These are phyloP conservation scores for Paramecium pentaurelia DNA, from an alignment of 73 alveolate species.

Conservation along the genomic window DNA sequence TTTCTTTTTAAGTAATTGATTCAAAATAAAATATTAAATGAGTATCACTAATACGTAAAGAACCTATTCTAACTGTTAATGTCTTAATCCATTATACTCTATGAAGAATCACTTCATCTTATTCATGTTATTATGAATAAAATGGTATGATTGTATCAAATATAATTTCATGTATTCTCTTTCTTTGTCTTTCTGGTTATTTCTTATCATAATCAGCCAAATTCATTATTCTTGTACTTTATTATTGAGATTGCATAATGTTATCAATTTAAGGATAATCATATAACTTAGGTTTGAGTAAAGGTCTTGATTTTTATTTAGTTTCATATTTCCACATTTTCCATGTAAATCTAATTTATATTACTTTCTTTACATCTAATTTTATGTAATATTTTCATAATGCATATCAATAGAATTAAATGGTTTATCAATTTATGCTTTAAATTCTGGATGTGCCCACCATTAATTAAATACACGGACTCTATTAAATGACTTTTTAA, in stretches of 20 bases:
- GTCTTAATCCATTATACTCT: slow-evolving; percentile 56
- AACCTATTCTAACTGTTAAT: slow-evolving; percentile 51
- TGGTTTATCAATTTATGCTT: slow-evolving; percentile 23
- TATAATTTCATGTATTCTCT: neutral
- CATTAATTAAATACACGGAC: slow-evolving; percentile 36
- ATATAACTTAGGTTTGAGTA: slow-evolving; percentile 2
- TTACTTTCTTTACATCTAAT: neutral
- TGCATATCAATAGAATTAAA: neutral
- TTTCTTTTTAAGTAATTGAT: slow-evolving; percentile 50
- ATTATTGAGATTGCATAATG: too few relatives aligned
- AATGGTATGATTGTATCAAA: neutral
- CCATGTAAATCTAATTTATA: slow-evolving; percentile 22
- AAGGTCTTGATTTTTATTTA: slow-evolving; percentile 52
- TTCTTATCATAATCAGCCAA: neutral
- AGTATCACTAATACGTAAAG: slow-evolving; percentile 34
- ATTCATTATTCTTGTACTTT: slow-evolving; percentile 3
- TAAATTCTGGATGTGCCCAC: slow-evolving; percentile 61
- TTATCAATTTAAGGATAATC: neutral
- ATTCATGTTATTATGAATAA: neutral
- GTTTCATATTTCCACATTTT: slow-evolving; percentile 60
- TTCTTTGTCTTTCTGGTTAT: neutral
- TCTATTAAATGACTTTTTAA: slow-evolving; percentile 18
- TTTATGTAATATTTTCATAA: neutral
- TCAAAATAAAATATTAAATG: slow-evolving; percentile 48
- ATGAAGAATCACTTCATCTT: slow-evolving; percentile 10